phyloP scores from a whole-genome alignment of 1,284 basidiomycete species.

The Sanghuangporus baumii region DNA sequence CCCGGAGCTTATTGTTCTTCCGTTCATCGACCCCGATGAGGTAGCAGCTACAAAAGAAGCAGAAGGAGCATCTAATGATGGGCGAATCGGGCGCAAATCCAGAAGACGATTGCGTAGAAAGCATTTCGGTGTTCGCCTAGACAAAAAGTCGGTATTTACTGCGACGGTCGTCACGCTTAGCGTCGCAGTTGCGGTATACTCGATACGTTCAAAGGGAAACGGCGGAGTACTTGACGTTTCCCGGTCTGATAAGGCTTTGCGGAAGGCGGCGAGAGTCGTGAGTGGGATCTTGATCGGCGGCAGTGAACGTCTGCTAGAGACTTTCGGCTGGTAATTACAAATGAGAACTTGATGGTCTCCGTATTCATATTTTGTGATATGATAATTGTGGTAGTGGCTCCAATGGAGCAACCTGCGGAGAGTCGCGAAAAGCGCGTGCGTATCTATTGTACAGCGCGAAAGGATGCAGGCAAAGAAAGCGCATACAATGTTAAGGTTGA shows the following conservation, averaged over 20 bases:
- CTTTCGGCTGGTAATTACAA: conserved; percentile 9
- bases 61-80: conserved; percentile 18
- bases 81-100: conserved; percentile 21
- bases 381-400: neutral
- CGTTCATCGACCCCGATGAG: conserved; percentile 35
- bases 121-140: conserved; percentile 28
- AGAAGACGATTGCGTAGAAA: conserved; percentile 23
- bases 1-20: conserved; percentile 48
- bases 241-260: conserved; percentile 3
- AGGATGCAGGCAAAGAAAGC: conserved; percentile 1
- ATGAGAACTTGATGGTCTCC: neutral
- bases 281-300: conserved; percentile 8
- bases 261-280: conserved; percentile 2
- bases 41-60: conserved; percentile 26
- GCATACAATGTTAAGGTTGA: neutral
- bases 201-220: conserved; percentile 27
- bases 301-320: conserved; percentile 2
- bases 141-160: conserved; percentile 47
- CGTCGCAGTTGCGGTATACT: conserved; percentile 60
- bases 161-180: conserved; percentile 62
- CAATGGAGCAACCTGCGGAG: neutral
- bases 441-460: neutral
- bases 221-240: conserved; percentile 8
- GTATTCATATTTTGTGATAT: neutral
- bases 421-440: neutral